Conservation (phyloP, 1,284 basidiomycete species). For the Boletus calvinii region DNA sequence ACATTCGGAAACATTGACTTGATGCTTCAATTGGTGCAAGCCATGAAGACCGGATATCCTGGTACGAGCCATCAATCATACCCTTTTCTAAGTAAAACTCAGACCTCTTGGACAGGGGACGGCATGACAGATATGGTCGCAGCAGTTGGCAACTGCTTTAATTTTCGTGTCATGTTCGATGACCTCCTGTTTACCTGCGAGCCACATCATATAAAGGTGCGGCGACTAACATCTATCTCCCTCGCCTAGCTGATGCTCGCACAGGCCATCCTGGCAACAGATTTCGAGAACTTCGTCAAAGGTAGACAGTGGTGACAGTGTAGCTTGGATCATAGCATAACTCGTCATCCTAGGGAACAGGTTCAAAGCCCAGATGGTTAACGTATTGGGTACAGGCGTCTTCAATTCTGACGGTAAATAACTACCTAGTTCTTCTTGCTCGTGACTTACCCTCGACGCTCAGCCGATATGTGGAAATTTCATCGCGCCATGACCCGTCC, state of each 20-base stretch:
- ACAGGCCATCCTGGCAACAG: constrained; percentile 33
- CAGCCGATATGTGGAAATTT: constrained; percentile 43
- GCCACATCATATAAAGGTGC: constrained; percentile 27
- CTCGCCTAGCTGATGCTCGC: not conserved
- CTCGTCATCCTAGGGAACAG: constrained; percentile 23
- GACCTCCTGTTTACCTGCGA: constrained; percentile 27
- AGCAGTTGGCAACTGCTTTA: constrained; percentile 18
- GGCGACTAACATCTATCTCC: not conserved
- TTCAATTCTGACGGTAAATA: constrained; percentile 46
- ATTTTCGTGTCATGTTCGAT: constrained; percentile 23
- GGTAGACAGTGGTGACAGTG: constrained; percentile 26
- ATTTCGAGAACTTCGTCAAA: constrained; percentile 39
- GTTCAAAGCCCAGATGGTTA: constrained; percentile 28
- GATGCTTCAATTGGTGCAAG: constrained; percentile 16
- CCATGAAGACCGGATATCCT: constrained; percentile 23
- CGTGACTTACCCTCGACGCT: not conserved
- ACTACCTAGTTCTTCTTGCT: constrained; percentile 6
- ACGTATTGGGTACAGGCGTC: constrained; percentile 42
- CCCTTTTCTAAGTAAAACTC: not conserved
- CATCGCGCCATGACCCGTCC: constrained; percentile 52
- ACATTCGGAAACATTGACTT: constrained; percentile 27
- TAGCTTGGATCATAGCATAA: constrained; percentile 7
- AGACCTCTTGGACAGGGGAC: constrained; percentile 13
- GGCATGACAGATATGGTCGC: constrained; percentile 15
- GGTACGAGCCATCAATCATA: constrained; percentile 15